phyloP scores from a whole-genome alignment of 2,329 filamentous ascomycete species.

The Aurifilum marmelostoma region DNA sequence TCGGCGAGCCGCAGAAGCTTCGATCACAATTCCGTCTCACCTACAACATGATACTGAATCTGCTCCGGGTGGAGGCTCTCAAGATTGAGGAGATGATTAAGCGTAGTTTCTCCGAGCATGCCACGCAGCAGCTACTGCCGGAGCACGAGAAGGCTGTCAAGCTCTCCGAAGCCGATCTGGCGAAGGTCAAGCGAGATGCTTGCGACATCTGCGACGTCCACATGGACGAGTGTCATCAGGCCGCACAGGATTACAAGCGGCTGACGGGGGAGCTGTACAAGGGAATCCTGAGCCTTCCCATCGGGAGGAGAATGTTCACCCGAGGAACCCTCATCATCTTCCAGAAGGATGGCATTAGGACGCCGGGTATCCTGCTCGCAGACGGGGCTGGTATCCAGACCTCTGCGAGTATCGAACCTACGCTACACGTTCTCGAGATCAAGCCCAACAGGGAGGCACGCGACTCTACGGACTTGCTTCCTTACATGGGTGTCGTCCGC shows the following conservation, averaged over 20 bases:
- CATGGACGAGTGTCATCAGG: conserved; percentile 79
- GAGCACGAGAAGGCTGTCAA: conserved; percentile 96
- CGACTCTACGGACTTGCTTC: conserved; percentile 82
- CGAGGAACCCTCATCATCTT: conserved; percentile 80
- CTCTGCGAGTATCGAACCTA: conserved; percentile 58
- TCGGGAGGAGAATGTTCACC: conserved; percentile 79
- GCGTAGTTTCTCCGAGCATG: conserved; percentile 97
- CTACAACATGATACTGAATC: conserved; percentile 99
- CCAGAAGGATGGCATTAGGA: conserved; percentile 80
- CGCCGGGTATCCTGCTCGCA: conserved; percentile 76
- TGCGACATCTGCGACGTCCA: conserved; percentile 82
- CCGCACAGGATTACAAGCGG: conserved; percentile 77
- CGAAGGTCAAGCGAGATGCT: conserved; percentile 83
- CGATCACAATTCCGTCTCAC: conserved; percentile 95
- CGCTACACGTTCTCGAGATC: conserved; percentile 79
- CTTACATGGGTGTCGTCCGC: conserved; percentile 75
- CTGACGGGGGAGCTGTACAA: conserved; percentile 82
- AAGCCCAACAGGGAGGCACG: conserved; percentile 68
- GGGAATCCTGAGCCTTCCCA: conserved; percentile 74
- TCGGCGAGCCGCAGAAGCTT: conserved; percentile 92
- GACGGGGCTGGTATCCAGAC: conserved; percentile 71
- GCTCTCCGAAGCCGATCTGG: conserved; percentile 86
- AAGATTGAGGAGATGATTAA: conserved; percentile 99
- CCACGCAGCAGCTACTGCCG: conserved; percentile 89
- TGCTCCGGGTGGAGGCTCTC: conserved; percentile 90